Conservation (phyloP, 1,284 basidiomycete genomes). For the Ustilago hordei region DNA sequence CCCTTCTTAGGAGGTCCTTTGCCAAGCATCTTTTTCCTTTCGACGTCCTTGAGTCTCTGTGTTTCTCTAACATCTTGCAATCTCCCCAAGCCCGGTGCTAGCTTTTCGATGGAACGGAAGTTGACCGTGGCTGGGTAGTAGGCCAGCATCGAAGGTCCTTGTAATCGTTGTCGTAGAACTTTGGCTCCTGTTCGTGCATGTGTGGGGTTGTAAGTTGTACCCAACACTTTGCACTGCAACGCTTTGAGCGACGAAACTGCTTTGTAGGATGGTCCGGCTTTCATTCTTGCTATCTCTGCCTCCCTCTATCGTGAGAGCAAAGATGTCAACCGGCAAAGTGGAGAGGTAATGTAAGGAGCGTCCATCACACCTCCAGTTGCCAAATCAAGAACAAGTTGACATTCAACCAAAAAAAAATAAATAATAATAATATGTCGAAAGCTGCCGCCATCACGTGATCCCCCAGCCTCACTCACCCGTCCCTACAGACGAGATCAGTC, state of each 20-base stretch:
- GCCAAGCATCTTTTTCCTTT: slow-evolving; percentile 62
- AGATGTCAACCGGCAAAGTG: too few species aligned
- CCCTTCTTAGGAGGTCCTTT: slow-evolving; percentile 69
- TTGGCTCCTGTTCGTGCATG: slow-evolving; percentile 63
- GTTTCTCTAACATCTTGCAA: slow-evolving; percentile 51
- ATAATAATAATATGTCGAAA: neutral
- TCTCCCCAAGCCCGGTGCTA: slow-evolving; percentile 32
- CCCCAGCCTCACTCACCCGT: too few species aligned
- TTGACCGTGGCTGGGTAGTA: slow-evolving; percentile 67
- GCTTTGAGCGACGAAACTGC: slow-evolving; percentile 54
- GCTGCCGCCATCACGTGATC: slow-evolving; percentile 5
- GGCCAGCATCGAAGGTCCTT: slow-evolving; percentile 62
- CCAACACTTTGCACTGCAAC: slow-evolving; percentile 58
- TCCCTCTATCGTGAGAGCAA: neutral
- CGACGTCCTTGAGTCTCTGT: slow-evolving; percentile 61
- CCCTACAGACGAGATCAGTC: neutral
- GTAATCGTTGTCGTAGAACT: slow-evolving; percentile 55
- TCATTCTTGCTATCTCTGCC: slow-evolving; percentile 14
- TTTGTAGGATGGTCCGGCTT: slow-evolving; percentile 43
- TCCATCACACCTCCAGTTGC: neutral
- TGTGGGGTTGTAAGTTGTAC: slow-evolving; percentile 56
- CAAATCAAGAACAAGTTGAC: neutral
- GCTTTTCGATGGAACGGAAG: slow-evolving; percentile 41
- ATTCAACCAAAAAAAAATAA: too few species aligned
- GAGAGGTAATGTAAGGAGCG: too few species aligned